Evolutionary conservation across 306 rosid genomes (phyloP).

Genomic region (Cajanus cajan): DNA sequence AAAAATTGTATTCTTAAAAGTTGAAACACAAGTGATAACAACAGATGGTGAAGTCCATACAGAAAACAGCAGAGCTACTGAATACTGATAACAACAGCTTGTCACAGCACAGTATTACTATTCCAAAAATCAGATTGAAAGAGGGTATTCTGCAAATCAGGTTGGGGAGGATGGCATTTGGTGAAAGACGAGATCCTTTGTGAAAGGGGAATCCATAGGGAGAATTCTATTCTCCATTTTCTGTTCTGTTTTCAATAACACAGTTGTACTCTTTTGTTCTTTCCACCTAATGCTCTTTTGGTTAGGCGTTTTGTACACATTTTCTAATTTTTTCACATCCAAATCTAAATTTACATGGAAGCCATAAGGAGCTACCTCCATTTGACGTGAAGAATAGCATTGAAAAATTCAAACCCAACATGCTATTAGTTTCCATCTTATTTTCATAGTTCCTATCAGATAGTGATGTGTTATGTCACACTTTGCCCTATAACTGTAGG

Average conservation of each 20-base stretch:
- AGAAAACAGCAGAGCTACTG: background rate
- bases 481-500: background rate
- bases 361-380: no score
- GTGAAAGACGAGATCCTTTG: background rate
- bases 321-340: no score
- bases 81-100: conserved; percentile 10
- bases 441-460: background rate
- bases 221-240: background rate
- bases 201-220: background rate
- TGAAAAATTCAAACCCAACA: no score
- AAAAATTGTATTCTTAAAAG: background rate
- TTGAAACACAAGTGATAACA: conserved; percentile 7
- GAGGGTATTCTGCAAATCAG: background rate
- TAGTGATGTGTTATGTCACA: background rate
- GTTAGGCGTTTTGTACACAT: no score
- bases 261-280: background rate
- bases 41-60: background rate
- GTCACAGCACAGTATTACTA: background rate
- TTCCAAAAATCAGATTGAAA: background rate
- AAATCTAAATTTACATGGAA: no score
- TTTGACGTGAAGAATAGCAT: no score
- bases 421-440: background rate
- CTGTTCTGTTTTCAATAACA: background rate
- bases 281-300: background rate
- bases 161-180: background rate